Evolutionary conservation across 2,329 filamentous ascomycete species (phyloP), one percentile per base, ranked within the genome.

Genomic region (Xylariales sp.): DNA sequence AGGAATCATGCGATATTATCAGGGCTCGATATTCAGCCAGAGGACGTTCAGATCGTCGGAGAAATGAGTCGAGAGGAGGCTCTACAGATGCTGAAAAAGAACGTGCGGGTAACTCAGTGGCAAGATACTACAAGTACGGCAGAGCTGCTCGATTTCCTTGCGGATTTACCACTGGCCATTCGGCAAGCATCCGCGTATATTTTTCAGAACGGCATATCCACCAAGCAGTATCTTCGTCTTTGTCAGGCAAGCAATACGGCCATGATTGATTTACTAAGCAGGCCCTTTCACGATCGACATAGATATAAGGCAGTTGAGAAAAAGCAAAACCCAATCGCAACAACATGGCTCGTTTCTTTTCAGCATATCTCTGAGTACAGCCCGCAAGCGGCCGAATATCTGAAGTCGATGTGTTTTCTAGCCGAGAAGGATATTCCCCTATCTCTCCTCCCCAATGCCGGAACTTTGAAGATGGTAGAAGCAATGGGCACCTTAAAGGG

Each of bases 101-200:
- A 11, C 8, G 1, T 38, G 3, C 10, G 14, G 18, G 4, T 15
- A 4, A 24, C 23, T 21, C 35, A 38, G 20, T n/a, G 15, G 14
- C 17, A n/a, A 13, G 35, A 38, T 5, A 18, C 3, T 7, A 12
- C 30, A 10, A 38, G 17, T 6, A 38, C 4, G 3, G 31, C 21
- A 8, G 2, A 38, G 53, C 5, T 65, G 15, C 47, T 67, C 5
- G 37, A 53, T 2, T 40, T 51, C 7, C 47, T 63, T 0, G 40
- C 40, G 4, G 29, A 53, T 20, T 41, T 63, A 6, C 60, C 60
- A 1, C 46, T 65, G 5, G 61, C 61, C 4, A 56, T 64, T 21
- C 45, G 36, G 23, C 59, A 62, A 28, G 60, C 60, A 12, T 49
- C 52, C 2, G 51, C 54, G 6, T 67, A 54, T 38, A 58, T 67